Evolutionary conservation across 2,329 filamentous ascomycete species (phyloP).

Genomic region (Aspergillus vadensis): DNA sequence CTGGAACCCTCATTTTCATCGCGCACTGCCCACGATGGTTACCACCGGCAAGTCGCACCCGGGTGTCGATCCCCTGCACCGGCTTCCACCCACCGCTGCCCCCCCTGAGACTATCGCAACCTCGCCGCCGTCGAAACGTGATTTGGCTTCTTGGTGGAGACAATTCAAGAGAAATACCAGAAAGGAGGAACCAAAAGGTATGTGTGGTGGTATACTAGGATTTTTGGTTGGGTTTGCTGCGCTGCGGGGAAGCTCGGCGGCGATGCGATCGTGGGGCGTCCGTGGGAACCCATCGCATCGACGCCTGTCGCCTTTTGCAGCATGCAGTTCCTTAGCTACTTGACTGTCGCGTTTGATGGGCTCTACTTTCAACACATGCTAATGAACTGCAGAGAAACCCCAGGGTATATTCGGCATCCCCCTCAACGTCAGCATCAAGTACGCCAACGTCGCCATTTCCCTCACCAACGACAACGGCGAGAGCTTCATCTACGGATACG

Average conservation of each 20-base stretch:
- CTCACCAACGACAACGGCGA: slow-evolving; percentile 88
- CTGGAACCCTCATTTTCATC: neutral
- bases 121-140: slow-evolving; percentile 80
- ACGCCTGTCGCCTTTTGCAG: neutral
- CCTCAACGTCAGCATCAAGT: slow-evolving; percentile 89
- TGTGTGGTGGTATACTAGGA: slow-evolving; percentile 38
- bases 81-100: slow-evolving; percentile 30
- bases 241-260: neutral
- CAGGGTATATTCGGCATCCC: slow-evolving; percentile 93
- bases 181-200: slow-evolving; percentile 64
- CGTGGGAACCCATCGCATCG: neutral
- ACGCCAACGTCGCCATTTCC: slow-evolving; percentile 97
- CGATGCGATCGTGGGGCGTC: slow-evolving; percentile 6
- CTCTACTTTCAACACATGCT: neutral
- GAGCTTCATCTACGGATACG: slow-evolving; percentile 98
- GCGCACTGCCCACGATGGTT: slow-evolving; percentile 33
- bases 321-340: neutral
- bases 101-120: slow-evolving; percentile 53
- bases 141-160: slow-evolving; percentile 97
- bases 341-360: neutral
- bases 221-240: neutral
- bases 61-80: slow-evolving; percentile 36
- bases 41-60: slow-evolving; percentile 42
- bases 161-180: slow-evolving; percentile 76
- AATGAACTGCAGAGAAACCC: slow-evolving; percentile 35